A percentile compares a stretch with the other conserved stretches of the same genome.
These are phyloP conservation scores for Claviceps maximensis DNA, from an alignment of 2,329 filamentous ascomycete genomes.

Conservation along the genomic window DNA sequence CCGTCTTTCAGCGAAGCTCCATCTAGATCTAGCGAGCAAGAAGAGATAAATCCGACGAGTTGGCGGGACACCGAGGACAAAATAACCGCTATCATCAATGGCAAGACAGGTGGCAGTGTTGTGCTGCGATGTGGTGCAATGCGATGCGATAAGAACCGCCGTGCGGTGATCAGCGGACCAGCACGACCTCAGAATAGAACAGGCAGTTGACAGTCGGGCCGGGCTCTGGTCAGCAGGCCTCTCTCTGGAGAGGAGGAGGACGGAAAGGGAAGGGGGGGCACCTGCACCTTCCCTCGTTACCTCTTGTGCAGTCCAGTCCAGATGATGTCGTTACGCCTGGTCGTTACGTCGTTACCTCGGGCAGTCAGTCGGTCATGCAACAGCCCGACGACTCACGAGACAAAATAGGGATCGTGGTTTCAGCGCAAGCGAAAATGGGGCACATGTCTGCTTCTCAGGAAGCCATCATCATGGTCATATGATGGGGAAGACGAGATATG, in stretches of 20 bases:
- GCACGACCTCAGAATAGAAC: neutral
- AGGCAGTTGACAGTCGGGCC: conserved; percentile 3
- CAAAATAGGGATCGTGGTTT: neutral
- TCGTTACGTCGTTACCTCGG: neutral
- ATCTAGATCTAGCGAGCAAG: conserved; percentile 5
- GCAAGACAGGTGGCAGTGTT: conserved; percentile 1
- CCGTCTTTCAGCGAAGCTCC: conserved; percentile 1
- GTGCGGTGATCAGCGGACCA: conserved; percentile 8
- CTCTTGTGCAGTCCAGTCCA: no score
- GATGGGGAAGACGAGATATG: conserved; percentile 1
- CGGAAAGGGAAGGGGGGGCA: no score
- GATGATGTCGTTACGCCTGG: no score
- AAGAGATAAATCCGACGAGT: neutral
- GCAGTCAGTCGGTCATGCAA: conserved; percentile 1
- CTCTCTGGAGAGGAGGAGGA: neutral
- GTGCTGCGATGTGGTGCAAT: neutral
- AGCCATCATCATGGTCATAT: conserved; percentile 6
- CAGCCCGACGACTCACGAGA: conserved; percentile 1
- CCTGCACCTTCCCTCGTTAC: neutral
- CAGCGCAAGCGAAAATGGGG: conserved; percentile 1
- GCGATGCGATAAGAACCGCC: conserved; percentile 2
- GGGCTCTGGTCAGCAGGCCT: conserved; percentile 8
- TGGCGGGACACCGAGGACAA: neutral
- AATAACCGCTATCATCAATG: neutral
- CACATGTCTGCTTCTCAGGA: conserved; percentile 5